Conservation (phyloP, 1,284 basidiomycete genomes). For the Sanghuangporus sanghuang region DNA sequence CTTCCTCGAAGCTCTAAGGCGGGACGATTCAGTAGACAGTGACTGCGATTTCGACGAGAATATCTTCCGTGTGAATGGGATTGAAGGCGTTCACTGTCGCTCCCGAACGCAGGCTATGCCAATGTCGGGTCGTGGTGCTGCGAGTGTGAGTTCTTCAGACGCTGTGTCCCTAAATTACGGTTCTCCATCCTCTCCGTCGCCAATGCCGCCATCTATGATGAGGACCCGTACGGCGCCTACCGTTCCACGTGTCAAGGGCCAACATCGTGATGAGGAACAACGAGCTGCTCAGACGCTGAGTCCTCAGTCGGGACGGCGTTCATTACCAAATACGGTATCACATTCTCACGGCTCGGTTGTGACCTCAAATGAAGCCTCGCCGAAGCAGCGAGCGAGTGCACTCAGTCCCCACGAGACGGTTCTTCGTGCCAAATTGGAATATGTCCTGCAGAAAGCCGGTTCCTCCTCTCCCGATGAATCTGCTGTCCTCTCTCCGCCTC, state of each 20-base stretch:
- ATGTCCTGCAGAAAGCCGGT: slow-evolving; percentile 35
- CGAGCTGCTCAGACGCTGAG: background rate
- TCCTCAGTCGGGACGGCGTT: slow-evolving; percentile 11
- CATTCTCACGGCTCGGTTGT: slow-evolving; percentile 9
- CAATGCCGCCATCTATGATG: slow-evolving; percentile 15
- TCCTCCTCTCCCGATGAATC: slow-evolving; percentile 26
- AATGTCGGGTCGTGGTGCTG: background rate
- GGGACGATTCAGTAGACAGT: background rate
- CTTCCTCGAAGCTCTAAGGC: slow-evolving; percentile 4
- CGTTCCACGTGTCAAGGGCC: slow-evolving; percentile 6
- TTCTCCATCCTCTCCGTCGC: slow-evolving; percentile 12
- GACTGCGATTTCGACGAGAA: slow-evolving; percentile 9
- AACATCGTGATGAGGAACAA: background rate
- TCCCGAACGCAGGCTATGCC: slow-evolving; percentile 2
- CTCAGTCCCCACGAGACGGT: slow-evolving; percentile 51
- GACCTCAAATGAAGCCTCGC: slow-evolving; percentile 9
- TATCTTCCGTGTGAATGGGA: background rate
- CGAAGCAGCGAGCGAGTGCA: slow-evolving; percentile 9
- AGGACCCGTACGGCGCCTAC: slow-evolving; percentile 15
- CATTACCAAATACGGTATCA: slow-evolving; percentile 13
- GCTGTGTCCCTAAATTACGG: slow-evolving; percentile 5
- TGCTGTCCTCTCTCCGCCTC: slow-evolving; percentile 1
- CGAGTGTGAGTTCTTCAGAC: background rate
- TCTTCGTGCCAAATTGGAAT: slow-evolving; percentile 48
- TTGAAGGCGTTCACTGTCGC: background rate